Evolutionary conservation across 2,329 filamentous ascomycete genomes (phyloP), one percentile per base, ranked within the genome.

Genomic region (Botrytis tulipae): DNA sequence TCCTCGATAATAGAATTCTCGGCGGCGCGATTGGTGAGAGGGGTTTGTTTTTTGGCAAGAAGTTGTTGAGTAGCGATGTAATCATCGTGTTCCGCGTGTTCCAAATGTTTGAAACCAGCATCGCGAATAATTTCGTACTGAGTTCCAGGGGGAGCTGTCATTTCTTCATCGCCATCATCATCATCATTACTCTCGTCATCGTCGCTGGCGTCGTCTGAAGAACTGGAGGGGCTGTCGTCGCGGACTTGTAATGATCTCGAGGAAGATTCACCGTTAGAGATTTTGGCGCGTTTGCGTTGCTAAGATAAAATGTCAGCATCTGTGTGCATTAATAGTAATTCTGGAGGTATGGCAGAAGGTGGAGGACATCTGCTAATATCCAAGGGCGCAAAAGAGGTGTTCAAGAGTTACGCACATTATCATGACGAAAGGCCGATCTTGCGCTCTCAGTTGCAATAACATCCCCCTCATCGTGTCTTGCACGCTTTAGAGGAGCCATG

Each of bases 1-100:
- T 91, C 91, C 82, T 97, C 92, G 65, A 98, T 92, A 72, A 98
- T 95, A 1, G 94, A 95, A 78, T 93, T 91, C 57, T 97, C 92
- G 0, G 93, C 91, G 1, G 92, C 88, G 57, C 89, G 86, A 78
- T 97, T 98, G 20, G 92, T 87, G 20, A 89, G 88, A 71, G 88
- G 82, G 54, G 82, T 83, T 82, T 79, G 62, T 84, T 82, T 71
- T 81, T 82, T 78, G 85, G 86, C 80, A 71, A 81, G 69, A 37
- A 93, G 84, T 42, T 62, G 44, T 79, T 93, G 90, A 16, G 90
- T 92, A 42, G 91, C 90, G 68, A 86, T 85, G 70, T 88, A 82
- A 78, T 93, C 90, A 77, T 91, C 90, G 76, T 84, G 82, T 20
- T 89, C 87, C 51, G 85, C 83, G 73, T 91, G 82, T 42, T 85